phyloP scores from a whole-genome alignment of 345 rosid genomes.

The Eucalyptus camaldulensis region DNA sequence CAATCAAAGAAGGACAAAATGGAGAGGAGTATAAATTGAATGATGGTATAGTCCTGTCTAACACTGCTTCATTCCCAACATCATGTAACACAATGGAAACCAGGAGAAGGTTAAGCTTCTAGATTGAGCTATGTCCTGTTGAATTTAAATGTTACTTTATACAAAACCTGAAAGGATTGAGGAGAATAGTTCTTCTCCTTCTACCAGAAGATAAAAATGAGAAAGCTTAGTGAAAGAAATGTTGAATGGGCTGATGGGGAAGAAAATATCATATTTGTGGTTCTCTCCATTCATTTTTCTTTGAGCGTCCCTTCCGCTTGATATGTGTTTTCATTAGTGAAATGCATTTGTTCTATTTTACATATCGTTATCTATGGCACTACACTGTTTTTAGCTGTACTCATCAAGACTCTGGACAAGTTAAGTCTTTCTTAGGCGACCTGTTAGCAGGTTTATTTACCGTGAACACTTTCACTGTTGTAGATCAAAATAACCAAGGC shows the following conservation, averaged over 20 bases:
- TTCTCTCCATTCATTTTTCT: neutral
- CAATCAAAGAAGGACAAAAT: neutral
- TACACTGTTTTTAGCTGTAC: neutral
- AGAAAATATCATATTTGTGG: neutral
- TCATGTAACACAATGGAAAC: neutral
- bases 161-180: neutral
- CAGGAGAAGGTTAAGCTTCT: neutral
- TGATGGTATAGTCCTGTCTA: neutral
- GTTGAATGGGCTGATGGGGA: neutral
- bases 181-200: neutral
- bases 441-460: neutral
- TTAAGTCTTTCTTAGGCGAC: neutral
- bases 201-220: neutral
- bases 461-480: neutral
- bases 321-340: neutral
- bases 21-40: neutral
- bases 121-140: neutral
- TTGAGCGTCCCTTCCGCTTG: neutral
- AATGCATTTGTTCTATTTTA: neutral
- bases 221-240: neutral
- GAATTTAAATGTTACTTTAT: neutral
- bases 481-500: conserved; percentile 67
- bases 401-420: neutral
- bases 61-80: neutral
- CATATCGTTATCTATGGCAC: neutral